Evolutionary conservation across 768 basidiomycete genomes (phyloP).

Genomic region (Auricularia auricula-judae): DNA sequence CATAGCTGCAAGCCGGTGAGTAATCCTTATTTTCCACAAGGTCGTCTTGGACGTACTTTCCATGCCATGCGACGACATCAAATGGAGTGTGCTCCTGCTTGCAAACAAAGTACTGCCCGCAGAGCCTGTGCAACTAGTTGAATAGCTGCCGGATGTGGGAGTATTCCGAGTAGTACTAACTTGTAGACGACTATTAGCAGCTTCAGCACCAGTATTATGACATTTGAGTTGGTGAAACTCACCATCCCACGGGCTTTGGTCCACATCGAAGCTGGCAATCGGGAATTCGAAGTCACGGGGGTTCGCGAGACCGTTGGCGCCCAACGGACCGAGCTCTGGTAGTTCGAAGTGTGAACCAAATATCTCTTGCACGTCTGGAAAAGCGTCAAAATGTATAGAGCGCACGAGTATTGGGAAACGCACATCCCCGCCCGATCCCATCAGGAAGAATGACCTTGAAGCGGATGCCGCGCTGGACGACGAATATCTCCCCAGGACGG

Average conservation of each 20-base stretch:
- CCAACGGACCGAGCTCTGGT: slow-evolving; percentile 56
- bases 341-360: slow-evolving; percentile 53
- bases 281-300: slow-evolving; percentile 54
- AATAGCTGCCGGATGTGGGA: neutral
- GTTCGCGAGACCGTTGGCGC: slow-evolving; percentile 56
- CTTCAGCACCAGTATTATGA: no score
- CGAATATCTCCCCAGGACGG: slow-evolving; percentile 50
- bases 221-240: slow-evolving; percentile 11
- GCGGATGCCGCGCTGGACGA: slow-evolving; percentile 56
- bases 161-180: slow-evolving; percentile 14
- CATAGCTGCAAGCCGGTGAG: slow-evolving; percentile 30
- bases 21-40: neutral
- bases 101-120: slow-evolving; percentile 42
- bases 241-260: slow-evolving; percentile 51
- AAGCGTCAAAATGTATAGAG: neutral
- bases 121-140: slow-evolving; percentile 27
- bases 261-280: slow-evolving; percentile 54
- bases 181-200: slow-evolving; percentile 34
- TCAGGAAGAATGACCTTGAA: slow-evolving; percentile 39
- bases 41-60: slow-evolving; percentile 34
- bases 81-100: slow-evolving; percentile 56
- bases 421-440: slow-evolving; percentile 11
- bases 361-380: slow-evolving; percentile 48
- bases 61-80: slow-evolving; percentile 63
- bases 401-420: neutral